Percentiles rank a stretch among this genome's conserved stretches.
Conservation (phyloP, 116 monocot genomes). For the Papilionanthe hybrid region DNA sequence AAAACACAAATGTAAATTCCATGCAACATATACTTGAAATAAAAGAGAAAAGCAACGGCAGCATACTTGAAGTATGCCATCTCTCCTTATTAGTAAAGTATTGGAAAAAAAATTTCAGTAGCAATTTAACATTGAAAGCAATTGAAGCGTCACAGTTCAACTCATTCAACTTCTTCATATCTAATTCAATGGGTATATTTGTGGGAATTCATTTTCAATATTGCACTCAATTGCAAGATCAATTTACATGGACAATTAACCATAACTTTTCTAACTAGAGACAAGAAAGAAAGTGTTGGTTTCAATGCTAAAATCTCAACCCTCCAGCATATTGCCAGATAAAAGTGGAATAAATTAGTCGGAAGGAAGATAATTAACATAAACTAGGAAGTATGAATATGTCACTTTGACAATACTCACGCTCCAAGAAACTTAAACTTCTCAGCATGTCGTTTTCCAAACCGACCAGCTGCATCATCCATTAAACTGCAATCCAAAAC, state of each 20-base stretch:
- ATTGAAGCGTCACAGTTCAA: not conserved
- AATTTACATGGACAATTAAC: not conserved
- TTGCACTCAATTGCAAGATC: not conserved
- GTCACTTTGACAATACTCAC: conserved; percentile 35
- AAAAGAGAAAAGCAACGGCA: not conserved
- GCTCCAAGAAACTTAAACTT: conserved; percentile 69
- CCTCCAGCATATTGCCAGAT: not conserved
- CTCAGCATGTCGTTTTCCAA: conserved; percentile 68
- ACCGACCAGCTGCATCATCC: conserved; percentile 67
- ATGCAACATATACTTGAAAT: not conserved
- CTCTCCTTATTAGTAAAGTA: not conserved
- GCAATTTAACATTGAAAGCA: not conserved
- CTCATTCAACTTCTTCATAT: not conserved
- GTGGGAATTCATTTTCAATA: not conserved
- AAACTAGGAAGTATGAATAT: conserved; percentile 2
- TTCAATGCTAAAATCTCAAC: not conserved
- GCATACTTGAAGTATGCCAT: not conserved
- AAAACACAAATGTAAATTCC: not conserved
- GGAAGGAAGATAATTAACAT: not conserved
- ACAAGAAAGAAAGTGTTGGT: not conserved
- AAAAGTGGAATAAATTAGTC: not conserved
- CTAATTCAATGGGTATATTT: not conserved
- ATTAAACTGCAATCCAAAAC: conserved; percentile 17
- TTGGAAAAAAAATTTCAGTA: not conserved
- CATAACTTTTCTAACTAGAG: not conserved